Base-by-base conservation (phyloP, 2,329 filamentous ascomycete species). In the Emmonsiellopsis sp. region DNA sequence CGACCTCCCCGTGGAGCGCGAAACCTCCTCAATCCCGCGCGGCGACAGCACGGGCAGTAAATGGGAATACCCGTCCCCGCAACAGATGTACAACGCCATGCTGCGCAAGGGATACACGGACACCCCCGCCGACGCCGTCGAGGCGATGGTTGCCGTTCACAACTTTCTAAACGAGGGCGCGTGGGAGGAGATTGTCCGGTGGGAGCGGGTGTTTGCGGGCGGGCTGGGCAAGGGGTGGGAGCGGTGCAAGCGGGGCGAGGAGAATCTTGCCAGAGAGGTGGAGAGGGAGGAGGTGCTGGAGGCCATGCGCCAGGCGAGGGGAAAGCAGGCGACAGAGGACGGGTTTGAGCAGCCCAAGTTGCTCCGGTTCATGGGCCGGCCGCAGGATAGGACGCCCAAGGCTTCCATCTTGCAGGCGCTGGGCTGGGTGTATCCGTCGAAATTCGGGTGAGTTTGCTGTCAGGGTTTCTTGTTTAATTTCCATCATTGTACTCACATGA, bases 11-110 rank as follows among this genome's bases (percentile, higher is more conserved):
- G 86, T 91, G 2, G 80, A 84, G 6, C 87, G 93, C 61, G 90
- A 96, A 70, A 74, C 80, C 33, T 95, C 88, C 0, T 90, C 91
- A 1, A 98, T 98, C 61, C 93, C 93, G n/a, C 87, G 87, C 61
- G 88, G 87, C 63, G 83, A 86, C 62, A 74, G 71, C 55, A 80
- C 82, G 47, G 79, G 84, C 64, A 27, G n/a, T 9, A 48, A 27
- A 27, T 98, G 93, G 93, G 93, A 97, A 71, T 98, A 98, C 67
- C 93, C 93, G 0, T 96, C 90, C 0, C 92, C 93, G 0, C 93
- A 98, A 74, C 93, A 98, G 72, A 98, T 98, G 93, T 98, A 97
- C 78, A 97, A 98, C 65, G 93, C 93, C 6, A 86, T 98, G 73
- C 75, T 97, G 57, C 86, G 93, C 58, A 98, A 98, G 72, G 93